Conservation (phyloP, 495 filamentous ascomycete species). For the Xylaria telfairii region DNA sequence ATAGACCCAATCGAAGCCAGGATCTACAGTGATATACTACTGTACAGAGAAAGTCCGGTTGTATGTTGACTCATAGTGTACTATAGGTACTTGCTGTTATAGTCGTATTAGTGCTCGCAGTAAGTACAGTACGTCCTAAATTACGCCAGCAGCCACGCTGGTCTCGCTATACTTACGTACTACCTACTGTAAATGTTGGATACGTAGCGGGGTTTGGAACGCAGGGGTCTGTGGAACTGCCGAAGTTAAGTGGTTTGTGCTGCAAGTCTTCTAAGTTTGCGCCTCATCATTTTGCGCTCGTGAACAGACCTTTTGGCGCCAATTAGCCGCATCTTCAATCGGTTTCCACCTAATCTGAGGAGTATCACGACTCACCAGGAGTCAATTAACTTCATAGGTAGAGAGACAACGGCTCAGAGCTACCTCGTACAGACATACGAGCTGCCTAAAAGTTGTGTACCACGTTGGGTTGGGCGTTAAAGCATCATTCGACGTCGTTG, state of each 20-base stretch:
- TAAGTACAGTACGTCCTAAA: not conserved
- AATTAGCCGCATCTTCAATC: not conserved
- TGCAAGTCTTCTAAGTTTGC: no score
- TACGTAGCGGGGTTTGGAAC: conserved; percentile 7
- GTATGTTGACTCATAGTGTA: not conserved
- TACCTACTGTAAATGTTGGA: no score
- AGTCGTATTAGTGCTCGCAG: not conserved
- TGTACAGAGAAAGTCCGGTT: not conserved
- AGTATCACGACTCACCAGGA: not conserved
- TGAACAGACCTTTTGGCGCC: not conserved
- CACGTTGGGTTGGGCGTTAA: not conserved
- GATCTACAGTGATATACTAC: not conserved
- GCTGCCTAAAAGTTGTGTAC: not conserved
- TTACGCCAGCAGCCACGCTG: not conserved
- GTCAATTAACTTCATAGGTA: not conserved
- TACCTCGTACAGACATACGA: not conserved
- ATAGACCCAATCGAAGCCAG: not conserved
- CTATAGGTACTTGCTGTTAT: no score
- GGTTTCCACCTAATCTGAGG: not conserved
- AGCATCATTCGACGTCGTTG: conserved; percentile 5
- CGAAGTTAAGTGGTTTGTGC: no score
- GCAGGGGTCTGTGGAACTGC: conserved; percentile 10
- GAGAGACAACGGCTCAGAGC: not conserved
- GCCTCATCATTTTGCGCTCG: not conserved
- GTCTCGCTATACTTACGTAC: conserved; percentile 16